These are phyloP conservation scores for Yamadazyma takamatsuzukensis DNA, from an alignment of 805 yeast species.

Conservation along the genomic window DNA sequence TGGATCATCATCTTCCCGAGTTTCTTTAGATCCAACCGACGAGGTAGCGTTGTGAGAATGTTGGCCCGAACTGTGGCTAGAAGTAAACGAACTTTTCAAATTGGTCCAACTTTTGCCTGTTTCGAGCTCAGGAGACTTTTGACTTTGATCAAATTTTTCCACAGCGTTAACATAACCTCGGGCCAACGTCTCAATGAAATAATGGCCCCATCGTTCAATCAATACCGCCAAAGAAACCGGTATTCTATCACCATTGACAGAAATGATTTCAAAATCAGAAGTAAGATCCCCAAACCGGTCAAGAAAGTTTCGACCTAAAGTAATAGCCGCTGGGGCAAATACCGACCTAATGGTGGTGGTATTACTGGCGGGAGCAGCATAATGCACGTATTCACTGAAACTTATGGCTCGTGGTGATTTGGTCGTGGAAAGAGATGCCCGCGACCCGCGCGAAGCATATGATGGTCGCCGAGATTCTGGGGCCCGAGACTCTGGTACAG, in stretches of 20 bases:
- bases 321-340: constrained; percentile 74
- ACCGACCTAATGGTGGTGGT: constrained; percentile 65
- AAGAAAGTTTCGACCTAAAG: constrained; percentile 71
- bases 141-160: constrained; percentile 32
- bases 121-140: constrained; percentile 5
- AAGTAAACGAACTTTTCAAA: constrained; percentile 5
- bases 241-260: constrained; percentile 66
- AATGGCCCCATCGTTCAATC: constrained; percentile 74
- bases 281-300: constrained; percentile 61
- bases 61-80: constrained; percentile 7
- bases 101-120: not conserved
- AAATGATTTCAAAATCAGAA: constrained; percentile 68
- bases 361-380: constrained; percentile 68
- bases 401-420: constrained; percentile 28
- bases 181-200: constrained; percentile 58
- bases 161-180: constrained; percentile 62
- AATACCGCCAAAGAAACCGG: constrained; percentile 59
- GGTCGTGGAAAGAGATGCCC: constrained; percentile 11
- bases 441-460: constrained; percentile 7
- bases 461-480: constrained; percentile 11
- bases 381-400: constrained; percentile 70
- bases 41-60: no score
- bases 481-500: constrained; percentile 9
- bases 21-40: no score
- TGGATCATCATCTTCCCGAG: not conserved